A percentile compares a stretch with the other conserved stretches of the same genome.
These are phyloP conservation scores for Pseudisothecium myosuroides DNA, from an alignment of 225 moss, liverwort and hornwort genomes.

Conservation along the genomic window DNA sequence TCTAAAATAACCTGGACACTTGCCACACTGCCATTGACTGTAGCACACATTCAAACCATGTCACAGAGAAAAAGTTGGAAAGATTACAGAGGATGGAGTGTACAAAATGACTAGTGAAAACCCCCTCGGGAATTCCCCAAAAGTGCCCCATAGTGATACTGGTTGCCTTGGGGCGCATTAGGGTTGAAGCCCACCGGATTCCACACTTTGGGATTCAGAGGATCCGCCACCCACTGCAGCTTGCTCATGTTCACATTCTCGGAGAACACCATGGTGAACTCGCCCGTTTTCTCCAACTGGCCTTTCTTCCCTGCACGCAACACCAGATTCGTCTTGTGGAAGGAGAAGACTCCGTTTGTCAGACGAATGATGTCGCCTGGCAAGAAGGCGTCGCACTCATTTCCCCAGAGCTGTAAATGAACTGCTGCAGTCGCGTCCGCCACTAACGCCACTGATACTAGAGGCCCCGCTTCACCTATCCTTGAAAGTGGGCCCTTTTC, in stretches of 20 bases:
- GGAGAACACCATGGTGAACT: conserved; percentile 62
- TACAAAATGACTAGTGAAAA: conserved; percentile 3
- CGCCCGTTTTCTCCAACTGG: conserved; percentile 60
- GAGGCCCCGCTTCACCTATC: conserved; percentile 37
- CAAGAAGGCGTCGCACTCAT: conserved; percentile 70
- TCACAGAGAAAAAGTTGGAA: background rate
- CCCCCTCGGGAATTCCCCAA: conserved; percentile 14
- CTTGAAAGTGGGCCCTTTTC: conserved; percentile 69
- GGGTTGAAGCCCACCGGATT: conserved; percentile 34
- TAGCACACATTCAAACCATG: background rate
- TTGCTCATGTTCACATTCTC: conserved; percentile 51
- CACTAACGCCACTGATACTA: conserved; percentile 65
- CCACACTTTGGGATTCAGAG: conserved; percentile 33
- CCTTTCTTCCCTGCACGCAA: conserved; percentile 81
- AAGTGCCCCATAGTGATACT: conserved; percentile 25
- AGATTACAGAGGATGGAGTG: background rate
- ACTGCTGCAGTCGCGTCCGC: conserved; percentile 76
- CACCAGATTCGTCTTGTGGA: conserved; percentile 64
- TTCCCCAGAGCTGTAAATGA: conserved; percentile 78
- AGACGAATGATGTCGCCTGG: conserved; percentile 81
- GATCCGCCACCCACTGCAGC: conserved; percentile 55
- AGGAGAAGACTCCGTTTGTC: conserved; percentile 61
- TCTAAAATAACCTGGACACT: background rate
- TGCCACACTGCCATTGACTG: background rate
- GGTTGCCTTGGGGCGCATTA: background rate